These are phyloP conservation scores for Erysiphe pulchra DNA, from an alignment of 2,329 filamentous ascomycete species.

Conservation along the genomic window DNA sequence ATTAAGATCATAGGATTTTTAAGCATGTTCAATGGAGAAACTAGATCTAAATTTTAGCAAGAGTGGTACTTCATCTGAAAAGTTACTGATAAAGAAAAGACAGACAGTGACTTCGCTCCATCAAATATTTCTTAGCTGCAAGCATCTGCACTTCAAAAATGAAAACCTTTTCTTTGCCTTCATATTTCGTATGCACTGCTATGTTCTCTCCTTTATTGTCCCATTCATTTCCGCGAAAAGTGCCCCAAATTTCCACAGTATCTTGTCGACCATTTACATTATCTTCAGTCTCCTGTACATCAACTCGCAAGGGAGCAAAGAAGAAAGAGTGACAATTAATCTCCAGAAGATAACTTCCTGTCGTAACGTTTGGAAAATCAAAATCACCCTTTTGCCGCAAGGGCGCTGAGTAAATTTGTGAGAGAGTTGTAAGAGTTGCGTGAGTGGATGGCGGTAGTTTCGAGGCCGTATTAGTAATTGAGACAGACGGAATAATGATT, in stretches of 20 bases:
- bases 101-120: constrained; percentile 52
- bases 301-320: constrained; percentile 61
- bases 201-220: constrained; percentile 50
- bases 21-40: constrained; percentile 56
- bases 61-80: background rate
- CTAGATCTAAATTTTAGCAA: constrained; percentile 16
- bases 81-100: constrained; percentile 6
- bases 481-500: no score
- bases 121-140: constrained; percentile 47
- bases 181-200: constrained; percentile 11
- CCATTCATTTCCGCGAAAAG: constrained; percentile 76
- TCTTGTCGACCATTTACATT: constrained; percentile 4
- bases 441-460: constrained; percentile 29
- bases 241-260: constrained; percentile 46
- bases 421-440: constrained; percentile 35
- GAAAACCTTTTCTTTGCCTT: constrained; percentile 13
- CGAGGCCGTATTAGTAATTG: constrained; percentile 6
- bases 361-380: constrained; percentile 44
- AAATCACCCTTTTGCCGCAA: constrained; percentile 46
- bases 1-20: constrained; percentile 96
- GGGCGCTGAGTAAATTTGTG: constrained; percentile 27
- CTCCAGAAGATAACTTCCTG: constrained; percentile 58
- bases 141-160: constrained; percentile 19
- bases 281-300: constrained; percentile 24
- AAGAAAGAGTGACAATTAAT: constrained; percentile 48